phyloP scores from a whole-genome alignment of 1,139 yeast genomes.

The Yamadazyma kanchanaburiensis region DNA sequence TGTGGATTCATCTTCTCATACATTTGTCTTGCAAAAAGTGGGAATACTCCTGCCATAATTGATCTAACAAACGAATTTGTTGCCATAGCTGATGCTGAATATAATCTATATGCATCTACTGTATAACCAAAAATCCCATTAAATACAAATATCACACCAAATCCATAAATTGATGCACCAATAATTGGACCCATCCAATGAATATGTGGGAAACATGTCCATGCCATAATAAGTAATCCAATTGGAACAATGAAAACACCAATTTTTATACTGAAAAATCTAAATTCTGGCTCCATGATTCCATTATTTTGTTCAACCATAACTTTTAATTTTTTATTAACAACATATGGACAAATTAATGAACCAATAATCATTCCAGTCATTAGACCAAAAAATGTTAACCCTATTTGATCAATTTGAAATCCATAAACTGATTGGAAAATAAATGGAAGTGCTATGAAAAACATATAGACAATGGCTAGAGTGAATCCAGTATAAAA shows the following conservation, averaged over 20 bases:
- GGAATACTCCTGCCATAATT: conserved; percentile 36
- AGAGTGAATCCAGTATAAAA: conserved; percentile 59
- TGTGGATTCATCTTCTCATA: conserved; percentile 33
- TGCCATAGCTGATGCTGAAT: conserved; percentile 42
- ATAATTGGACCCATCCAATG: conserved; percentile 43
- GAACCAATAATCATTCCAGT: conserved; percentile 41
- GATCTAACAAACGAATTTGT: conserved; percentile 39
- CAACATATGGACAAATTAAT: conserved; percentile 17
- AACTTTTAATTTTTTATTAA: conserved; percentile 19
- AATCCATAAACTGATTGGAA: conserved; percentile 47
- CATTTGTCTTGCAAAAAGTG: conserved; percentile 37
- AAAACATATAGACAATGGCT: conserved; percentile 60
- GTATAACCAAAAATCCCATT: conserved; percentile 38
- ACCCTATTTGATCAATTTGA: conserved; percentile 33
- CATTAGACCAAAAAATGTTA: conserved; percentile 52
- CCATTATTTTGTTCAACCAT: conserved; percentile 27
- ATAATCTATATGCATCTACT: conserved; percentile 37
- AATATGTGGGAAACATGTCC: conserved; percentile 34
- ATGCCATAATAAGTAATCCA: conserved; percentile 38
- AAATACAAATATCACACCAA: conserved; percentile 38
- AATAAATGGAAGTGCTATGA: conserved; percentile 60
- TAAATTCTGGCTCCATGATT: conserved; percentile 31
- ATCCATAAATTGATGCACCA: conserved; percentile 34
- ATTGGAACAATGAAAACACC: conserved; percentile 34
- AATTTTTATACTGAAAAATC: conserved; percentile 34